Conservation (phyloP, 805 yeast genomes). For the Hagleromyces aurorensis region DNA sequence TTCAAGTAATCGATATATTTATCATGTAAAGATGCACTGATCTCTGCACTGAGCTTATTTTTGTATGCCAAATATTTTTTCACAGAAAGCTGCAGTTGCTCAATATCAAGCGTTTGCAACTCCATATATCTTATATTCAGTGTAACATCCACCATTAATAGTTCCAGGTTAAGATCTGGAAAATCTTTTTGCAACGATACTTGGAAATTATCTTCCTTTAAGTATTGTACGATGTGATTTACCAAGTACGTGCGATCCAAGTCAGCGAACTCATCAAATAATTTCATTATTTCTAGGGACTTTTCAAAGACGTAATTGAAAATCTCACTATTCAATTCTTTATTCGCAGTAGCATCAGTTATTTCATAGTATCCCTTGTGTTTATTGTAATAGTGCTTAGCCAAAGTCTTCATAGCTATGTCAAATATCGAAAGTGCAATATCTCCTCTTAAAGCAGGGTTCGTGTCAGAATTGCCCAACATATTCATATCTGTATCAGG, state of each 20-base stretch:
- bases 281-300: constrained; percentile 39
- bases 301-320: constrained; percentile 34
- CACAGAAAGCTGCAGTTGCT: constrained; percentile 57
- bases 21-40: constrained; percentile 31
- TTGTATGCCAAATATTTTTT: constrained; percentile 61
- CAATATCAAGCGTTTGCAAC: constrained; percentile 38
- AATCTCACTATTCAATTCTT: constrained; percentile 20
- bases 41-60: constrained; percentile 33
- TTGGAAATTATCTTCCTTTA: constrained; percentile 37
- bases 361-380: constrained; percentile 29
- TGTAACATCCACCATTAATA: constrained; percentile 47
- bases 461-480: constrained; percentile 78
- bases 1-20: constrained; percentile 30
- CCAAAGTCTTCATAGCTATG: constrained; percentile 47
- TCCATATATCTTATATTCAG: constrained; percentile 54
- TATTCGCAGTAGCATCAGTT: constrained; percentile 30
- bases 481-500: constrained; percentile 85
- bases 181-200: constrained; percentile 22
- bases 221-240: constrained; percentile 51
- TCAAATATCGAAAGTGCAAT: constrained; percentile 65
- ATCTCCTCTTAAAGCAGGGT: constrained; percentile 71
- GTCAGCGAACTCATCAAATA: constrained; percentile 64
- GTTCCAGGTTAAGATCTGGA: constrained; percentile 33
- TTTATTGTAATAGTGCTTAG: constrained; percentile 23
- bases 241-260: constrained; percentile 63